Percentiles rank a stretch among this genome's conserved stretches.
phyloP scores from a whole-genome alignment of 2,329 filamentous ascomycete species.

The Trichoderma koningii region DNA sequence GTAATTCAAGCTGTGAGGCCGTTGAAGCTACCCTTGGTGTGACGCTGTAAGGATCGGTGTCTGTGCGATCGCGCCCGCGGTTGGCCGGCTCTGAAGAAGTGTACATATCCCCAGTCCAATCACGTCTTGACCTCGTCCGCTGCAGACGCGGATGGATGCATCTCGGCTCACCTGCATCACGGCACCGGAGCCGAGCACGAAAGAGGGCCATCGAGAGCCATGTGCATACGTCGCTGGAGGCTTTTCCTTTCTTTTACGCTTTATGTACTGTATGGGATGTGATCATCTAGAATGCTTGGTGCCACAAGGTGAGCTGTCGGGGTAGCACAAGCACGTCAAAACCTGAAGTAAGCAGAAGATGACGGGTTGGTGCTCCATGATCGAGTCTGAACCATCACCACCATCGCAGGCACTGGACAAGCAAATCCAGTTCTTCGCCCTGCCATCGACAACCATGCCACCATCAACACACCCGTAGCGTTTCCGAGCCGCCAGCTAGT shows the following conservation, averaged over 20 bases:
- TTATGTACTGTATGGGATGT: too few relatives aligned
- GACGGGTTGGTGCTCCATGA: too few relatives aligned
- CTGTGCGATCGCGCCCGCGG: constrained; percentile 1
- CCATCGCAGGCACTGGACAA: too few relatives aligned
- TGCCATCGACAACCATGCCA: too few relatives aligned
- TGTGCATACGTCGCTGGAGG: neutral
- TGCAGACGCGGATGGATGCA: constrained; percentile 22
- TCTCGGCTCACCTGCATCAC: constrained; percentile 25
- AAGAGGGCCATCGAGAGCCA: neutral
- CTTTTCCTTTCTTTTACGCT: neutral
- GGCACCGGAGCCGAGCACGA: constrained; percentile 18
- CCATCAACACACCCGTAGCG: constrained; percentile 9
- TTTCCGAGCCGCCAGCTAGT: constrained; percentile 5
- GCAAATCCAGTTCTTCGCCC: too few relatives aligned
- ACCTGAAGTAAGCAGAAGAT: too few relatives aligned
- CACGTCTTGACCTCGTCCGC: neutral
- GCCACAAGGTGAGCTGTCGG: too few relatives aligned
- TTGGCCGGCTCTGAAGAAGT: neutral
- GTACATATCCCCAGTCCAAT: constrained; percentile 11
- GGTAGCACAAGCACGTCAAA: too few relatives aligned
- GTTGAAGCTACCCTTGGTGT: neutral
- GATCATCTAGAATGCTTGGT: too few relatives aligned
- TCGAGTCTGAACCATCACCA: too few relatives aligned
- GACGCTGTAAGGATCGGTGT: constrained; percentile 2
- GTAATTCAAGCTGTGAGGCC: neutral